Evolutionary conservation across 2,329 filamentous ascomycete species (phyloP).

Genomic region (Stagonosporopsis tanaceti): DNA sequence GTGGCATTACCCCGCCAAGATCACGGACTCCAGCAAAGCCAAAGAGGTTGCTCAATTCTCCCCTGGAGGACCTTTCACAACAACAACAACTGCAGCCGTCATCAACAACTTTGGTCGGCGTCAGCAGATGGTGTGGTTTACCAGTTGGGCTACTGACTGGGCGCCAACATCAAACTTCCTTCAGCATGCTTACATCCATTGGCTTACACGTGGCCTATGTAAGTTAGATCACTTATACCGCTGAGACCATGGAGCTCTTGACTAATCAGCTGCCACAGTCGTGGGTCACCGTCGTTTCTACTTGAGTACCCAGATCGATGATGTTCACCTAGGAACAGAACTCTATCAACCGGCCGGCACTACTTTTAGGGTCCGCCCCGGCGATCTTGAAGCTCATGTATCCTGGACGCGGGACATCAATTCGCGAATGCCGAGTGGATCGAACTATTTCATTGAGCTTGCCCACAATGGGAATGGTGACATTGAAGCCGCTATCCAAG

Average conservation of each 20-base stretch:
- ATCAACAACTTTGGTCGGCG: constrained; percentile 66
- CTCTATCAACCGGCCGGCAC: constrained; percentile 55
- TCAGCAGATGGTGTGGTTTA: constrained; percentile 70
- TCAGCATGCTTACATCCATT: constrained; percentile 70
- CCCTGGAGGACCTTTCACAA: constrained; percentile 31
- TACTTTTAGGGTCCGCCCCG: constrained; percentile 58
- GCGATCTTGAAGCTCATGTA: constrained; percentile 27
- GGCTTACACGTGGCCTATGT: constrained; percentile 67
- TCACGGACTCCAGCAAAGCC: constrained; percentile 63
- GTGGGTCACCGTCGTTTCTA: constrained; percentile 64
- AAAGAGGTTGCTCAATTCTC: constrained; percentile 62
- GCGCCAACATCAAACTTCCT: constrained; percentile 64
- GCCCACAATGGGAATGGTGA: constrained; percentile 51
- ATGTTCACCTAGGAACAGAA: constrained; percentile 64
- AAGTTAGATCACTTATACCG: not conserved
- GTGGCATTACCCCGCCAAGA: constrained; percentile 66
- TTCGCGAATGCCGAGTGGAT: constrained; percentile 41
- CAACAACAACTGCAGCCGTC: constrained; percentile 63
- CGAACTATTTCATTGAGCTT: constrained; percentile 48
- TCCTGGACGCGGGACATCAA: not conserved
- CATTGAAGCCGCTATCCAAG: constrained; percentile 41
- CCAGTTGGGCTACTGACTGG: constrained; percentile 62
- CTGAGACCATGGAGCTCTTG: not conserved
- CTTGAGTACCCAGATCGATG: constrained; percentile 67
- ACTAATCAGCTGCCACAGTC: not conserved